phyloP scores from a whole-genome alignment of 108 stramenopile species.

The Cyclotella atomus region DNA sequence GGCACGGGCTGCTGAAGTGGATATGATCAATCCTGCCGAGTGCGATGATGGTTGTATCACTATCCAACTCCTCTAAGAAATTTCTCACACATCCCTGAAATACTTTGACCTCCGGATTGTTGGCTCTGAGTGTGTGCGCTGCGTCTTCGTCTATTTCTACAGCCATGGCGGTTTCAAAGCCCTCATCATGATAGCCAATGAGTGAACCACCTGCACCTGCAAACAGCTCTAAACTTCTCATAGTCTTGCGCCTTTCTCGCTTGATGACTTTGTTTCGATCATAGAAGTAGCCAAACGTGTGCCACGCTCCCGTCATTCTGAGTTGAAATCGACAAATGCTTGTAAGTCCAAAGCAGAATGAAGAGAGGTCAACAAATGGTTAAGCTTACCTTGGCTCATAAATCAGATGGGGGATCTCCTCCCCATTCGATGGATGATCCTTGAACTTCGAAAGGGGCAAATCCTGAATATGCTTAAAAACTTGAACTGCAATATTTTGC shows the following conservation, averaged over 20 bases:
- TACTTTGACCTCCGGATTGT: constrained; percentile 23
- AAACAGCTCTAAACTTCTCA: constrained; percentile 48
- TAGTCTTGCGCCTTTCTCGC: not conserved
- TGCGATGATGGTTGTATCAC: constrained; percentile 14
- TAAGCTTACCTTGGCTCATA: constrained; percentile 39
- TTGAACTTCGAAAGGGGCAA: constrained; percentile 17
- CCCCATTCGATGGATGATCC: constrained; percentile 13
- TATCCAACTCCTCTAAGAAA: constrained; percentile 24
- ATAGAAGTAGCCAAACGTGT: constrained; percentile 42
- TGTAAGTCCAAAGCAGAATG: no score
- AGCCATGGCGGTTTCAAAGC: constrained; percentile 39
- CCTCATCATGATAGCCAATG: constrained; percentile 38
- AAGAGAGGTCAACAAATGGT: no score
- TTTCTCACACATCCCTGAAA: constrained; percentile 24
- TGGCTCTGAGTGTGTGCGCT: constrained; percentile 34
- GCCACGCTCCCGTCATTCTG: constrained; percentile 29
- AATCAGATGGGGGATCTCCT: constrained; percentile 28
- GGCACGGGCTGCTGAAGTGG: constrained; percentile 48
- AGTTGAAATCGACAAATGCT: no score
- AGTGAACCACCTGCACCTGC: constrained; percentile 56
- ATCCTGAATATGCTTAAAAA: constrained; percentile 16
- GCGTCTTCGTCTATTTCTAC: constrained; percentile 48
- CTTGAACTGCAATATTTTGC: constrained; percentile 15
- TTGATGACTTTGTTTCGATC: constrained; percentile 9
- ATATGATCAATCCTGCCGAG: constrained; percentile 43